phyloP scores from a whole-genome alignment of 176 grass and related monocot genomes.

The Oryza rufipogon region DNA sequence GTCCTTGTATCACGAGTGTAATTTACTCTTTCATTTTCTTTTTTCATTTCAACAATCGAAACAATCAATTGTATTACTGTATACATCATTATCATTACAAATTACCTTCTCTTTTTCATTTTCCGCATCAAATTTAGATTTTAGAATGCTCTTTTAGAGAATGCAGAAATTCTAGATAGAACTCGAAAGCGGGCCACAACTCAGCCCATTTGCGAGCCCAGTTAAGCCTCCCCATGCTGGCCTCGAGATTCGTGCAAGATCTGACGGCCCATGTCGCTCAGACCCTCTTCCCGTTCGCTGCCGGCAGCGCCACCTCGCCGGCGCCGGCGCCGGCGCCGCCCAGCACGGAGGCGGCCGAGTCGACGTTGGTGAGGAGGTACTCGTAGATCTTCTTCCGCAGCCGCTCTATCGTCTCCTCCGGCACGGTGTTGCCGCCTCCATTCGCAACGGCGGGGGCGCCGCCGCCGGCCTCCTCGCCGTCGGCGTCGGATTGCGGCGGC shows the following conservation, averaged over 20 bases:
- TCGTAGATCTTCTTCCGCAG: slow-evolving; percentile 91
- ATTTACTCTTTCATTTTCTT: too few species aligned
- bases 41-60: neutral
- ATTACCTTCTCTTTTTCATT: neutral
- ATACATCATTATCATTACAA: neutral
- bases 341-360: slow-evolving; percentile 86
- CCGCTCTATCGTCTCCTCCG: slow-evolving; percentile 73
- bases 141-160: too few species aligned
- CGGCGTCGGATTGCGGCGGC: neutral
- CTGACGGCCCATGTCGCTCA: slow-evolving; percentile 19
- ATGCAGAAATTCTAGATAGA: neutral
- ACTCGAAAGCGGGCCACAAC: neutral
- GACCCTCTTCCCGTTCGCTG: slow-evolving; percentile 45
- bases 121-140: neutral
- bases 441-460: neutral
- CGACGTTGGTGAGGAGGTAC: slow-evolving; percentile 83
- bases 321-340: slow-evolving; percentile 54
- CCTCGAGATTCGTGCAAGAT: slow-evolving; percentile 14
- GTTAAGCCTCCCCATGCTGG: slow-evolving; percentile 3
- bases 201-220: neutral
- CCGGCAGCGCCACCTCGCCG: slow-evolving; percentile 37
- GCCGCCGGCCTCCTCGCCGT: slow-evolving; percentile 9
- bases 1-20: too few species aligned
- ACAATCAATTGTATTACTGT: neutral
- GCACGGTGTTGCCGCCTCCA: slow-evolving; percentile 28